Conservation (phyloP, 371 early-diverging fungal genomes). For the Apophysomyces trapeziformis region DNA sequence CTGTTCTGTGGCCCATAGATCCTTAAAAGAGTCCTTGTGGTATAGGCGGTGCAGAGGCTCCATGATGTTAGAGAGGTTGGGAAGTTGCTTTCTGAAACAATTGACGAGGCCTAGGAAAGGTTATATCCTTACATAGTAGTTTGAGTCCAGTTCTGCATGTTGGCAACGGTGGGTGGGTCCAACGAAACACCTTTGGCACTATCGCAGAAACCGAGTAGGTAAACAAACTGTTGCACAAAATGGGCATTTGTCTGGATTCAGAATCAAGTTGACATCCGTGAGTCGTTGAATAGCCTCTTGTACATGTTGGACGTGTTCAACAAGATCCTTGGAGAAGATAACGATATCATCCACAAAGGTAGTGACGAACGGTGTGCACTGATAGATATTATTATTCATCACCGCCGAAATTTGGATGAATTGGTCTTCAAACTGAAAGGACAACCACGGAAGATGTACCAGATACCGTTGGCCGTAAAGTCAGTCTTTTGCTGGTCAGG, state of each 20-base stretch:
- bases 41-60: constrained; percentile 23
- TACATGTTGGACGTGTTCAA: constrained; percentile 12
- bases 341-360: not conserved
- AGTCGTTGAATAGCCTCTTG: constrained; percentile 14
- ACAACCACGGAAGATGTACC: constrained; percentile 11
- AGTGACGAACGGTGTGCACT: constrained; percentile 11
- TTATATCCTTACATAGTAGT: constrained; percentile 16
- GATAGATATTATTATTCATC: not conserved
- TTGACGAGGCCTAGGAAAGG: constrained; percentile 22
- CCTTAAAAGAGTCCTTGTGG: not conserved
- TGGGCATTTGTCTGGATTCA: constrained; percentile 23
- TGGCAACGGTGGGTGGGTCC: constrained; percentile 9
- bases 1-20: not conserved
- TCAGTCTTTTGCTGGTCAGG: not conserved
- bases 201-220: constrained; percentile 13
- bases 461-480: not conserved
- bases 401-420: constrained; percentile 7
- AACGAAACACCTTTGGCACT: constrained; percentile 14
- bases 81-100: constrained; percentile 26
- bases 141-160: constrained; percentile 2
- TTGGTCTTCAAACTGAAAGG: constrained; percentile 8
- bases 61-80: constrained; percentile 2
- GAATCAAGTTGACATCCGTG: constrained; percentile 13
- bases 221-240: not conserved
- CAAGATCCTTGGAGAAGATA: not conserved